phyloP scores from a whole-genome alignment of 345 rosid species.

The Lepidium aucheri region DNA sequence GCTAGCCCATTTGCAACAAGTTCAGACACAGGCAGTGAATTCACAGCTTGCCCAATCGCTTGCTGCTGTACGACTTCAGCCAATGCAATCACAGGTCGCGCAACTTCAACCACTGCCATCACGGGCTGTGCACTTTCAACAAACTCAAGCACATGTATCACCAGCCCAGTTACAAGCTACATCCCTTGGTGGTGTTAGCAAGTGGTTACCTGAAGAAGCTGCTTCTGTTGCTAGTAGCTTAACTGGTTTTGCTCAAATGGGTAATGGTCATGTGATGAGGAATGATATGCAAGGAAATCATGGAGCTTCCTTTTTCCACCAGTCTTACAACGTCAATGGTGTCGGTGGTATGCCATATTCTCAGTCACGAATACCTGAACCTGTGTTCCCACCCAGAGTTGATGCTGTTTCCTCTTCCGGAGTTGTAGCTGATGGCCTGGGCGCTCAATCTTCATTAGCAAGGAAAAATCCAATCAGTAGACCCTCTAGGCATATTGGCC shows the following conservation, averaged over 20 bases:
- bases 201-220: slow-evolving; percentile 52
- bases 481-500: slow-evolving; percentile 71
- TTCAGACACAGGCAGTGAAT: slow-evolving; percentile 7
- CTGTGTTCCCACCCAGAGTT: slow-evolving; percentile 35
- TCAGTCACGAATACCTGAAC: slow-evolving; percentile 40
- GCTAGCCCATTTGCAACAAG: background rate
- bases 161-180: slow-evolving; percentile 11
- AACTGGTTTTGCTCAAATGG: slow-evolving; percentile 42
- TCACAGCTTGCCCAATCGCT: slow-evolving; percentile 18
- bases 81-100: slow-evolving; percentile 20
- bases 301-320: slow-evolving; percentile 34
- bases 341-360: slow-evolving; percentile 32
- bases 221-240: slow-evolving; percentile 48
- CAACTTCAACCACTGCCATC: slow-evolving; percentile 32
- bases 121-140: slow-evolving; percentile 37
- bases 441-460: slow-evolving; percentile 29
- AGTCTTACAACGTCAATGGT: slow-evolving; percentile 33
- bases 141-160: slow-evolving; percentile 23
- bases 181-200: slow-evolving; percentile 24
- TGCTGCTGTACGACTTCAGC: slow-evolving; percentile 17
- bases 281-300: slow-evolving; percentile 45
- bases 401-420: slow-evolving; percentile 42
- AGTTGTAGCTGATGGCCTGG: slow-evolving; percentile 35
- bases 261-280: slow-evolving; percentile 46
- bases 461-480: slow-evolving; percentile 77